phyloP scores from a whole-genome alignment of 2,329 filamentous ascomycete species.

The Corynespora cassiicola region DNA sequence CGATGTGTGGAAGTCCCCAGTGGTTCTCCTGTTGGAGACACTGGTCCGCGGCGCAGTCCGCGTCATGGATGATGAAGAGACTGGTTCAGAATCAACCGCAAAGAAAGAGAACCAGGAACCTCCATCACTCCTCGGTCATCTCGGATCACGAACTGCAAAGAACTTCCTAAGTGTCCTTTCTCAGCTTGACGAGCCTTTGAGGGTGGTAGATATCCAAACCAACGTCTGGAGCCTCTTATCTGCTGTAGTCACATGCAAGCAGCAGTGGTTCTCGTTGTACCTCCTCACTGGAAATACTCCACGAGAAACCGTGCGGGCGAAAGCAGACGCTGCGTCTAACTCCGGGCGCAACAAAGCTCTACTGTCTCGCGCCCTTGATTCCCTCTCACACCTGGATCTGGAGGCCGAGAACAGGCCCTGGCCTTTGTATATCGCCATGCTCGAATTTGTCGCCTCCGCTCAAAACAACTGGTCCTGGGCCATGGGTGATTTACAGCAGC shows the following conservation, averaged over 20 bases:
- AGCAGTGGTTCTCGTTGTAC: constrained; percentile 96
- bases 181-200: constrained; percentile 77
- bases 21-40: constrained; percentile 73
- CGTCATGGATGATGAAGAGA: constrained; percentile 46
- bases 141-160: constrained; percentile 82
- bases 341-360: constrained; percentile 66
- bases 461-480: constrained; percentile 98
- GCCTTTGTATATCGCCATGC: constrained; percentile 71
- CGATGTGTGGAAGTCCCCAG: constrained; percentile 69
- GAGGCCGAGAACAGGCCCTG: constrained; percentile 60
- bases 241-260: constrained; percentile 83
- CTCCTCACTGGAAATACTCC: constrained; percentile 88
- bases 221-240: constrained; percentile 86
- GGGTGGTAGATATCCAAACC: constrained; percentile 68
- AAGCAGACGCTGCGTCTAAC: constrained; percentile 50
- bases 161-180: constrained; percentile 82
- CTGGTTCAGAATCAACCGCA: constrained; percentile 34
- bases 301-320: constrained; percentile 71
- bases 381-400: constrained; percentile 69
- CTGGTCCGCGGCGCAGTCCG: constrained; percentile 74
- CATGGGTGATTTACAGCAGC: constrained; percentile 77
- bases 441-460: constrained; percentile 86
- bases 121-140: constrained; percentile 89
- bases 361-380: constrained; percentile 74
- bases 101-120: constrained; percentile 62